Conservation (phyloP, 202 grass and related monocot species). For the Panicum hallii region DNA sequence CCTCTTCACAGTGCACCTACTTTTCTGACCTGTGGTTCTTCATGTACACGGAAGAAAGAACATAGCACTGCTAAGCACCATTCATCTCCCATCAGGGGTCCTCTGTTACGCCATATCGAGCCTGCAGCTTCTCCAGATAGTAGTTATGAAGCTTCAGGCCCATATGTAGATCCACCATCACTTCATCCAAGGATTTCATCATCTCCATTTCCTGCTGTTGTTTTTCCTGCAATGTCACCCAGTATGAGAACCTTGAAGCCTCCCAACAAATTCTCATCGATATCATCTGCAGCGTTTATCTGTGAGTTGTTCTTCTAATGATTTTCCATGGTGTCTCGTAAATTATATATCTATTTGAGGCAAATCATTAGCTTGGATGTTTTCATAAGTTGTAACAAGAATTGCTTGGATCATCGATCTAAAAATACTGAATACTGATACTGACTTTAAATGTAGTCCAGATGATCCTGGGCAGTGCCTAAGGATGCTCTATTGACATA, state of each 20-base stretch:
- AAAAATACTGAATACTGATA: neutral
- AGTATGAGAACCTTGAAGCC: constrained; percentile 27
- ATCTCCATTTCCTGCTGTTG: constrained; percentile 48
- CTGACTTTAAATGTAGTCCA: neutral
- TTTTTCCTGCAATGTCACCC: constrained; percentile 59
- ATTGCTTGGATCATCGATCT: neutral
- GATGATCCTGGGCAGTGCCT: neutral
- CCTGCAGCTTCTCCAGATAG: constrained; percentile 41
- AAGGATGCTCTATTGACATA: neutral
- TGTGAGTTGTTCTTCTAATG: constrained; percentile 58
- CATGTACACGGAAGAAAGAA: constrained; percentile 36
- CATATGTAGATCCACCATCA: constrained; percentile 44
- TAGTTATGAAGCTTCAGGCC: constrained; percentile 41
- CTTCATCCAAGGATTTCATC: constrained; percentile 38
- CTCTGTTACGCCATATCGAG: constrained; percentile 10
- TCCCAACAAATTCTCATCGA: constrained; percentile 43
- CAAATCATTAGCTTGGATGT: neutral
- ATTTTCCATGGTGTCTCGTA: neutral
- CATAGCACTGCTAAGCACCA: constrained; percentile 27
- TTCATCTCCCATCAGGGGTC: constrained; percentile 32
- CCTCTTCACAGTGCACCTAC: constrained; percentile 36
- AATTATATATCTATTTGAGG: neutral
- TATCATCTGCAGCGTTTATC: constrained; percentile 50
- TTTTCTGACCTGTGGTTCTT: constrained; percentile 37
- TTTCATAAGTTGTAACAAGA: neutral